Evolutionary conservation across 2,329 filamentous ascomycete species (phyloP).

Genomic region (Fusarium sp.): DNA sequence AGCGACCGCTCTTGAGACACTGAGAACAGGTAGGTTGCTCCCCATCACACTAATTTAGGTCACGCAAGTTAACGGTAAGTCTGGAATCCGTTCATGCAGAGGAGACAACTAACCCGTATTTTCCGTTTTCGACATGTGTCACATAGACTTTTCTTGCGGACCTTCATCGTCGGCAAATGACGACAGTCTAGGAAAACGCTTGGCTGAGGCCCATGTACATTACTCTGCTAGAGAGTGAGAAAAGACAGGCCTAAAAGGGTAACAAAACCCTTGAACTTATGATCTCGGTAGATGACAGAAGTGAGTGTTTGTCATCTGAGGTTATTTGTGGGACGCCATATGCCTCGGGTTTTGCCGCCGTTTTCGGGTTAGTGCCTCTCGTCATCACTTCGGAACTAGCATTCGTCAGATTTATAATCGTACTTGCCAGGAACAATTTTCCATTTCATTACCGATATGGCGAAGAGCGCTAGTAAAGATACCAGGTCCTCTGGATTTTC

Average conservation of each 20-base stretch:
- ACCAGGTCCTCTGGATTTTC: background rate
- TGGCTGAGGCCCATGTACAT: background rate
- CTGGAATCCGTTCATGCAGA: background rate
- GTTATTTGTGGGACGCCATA: background rate
- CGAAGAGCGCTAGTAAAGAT: background rate
- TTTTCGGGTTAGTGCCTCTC: background rate
- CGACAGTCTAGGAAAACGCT: background rate
- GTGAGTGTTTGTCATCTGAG: background rate
- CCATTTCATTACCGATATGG: background rate
- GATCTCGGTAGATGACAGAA: background rate
- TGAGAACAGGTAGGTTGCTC: background rate
- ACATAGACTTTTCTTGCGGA: background rate
- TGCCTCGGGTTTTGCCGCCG: background rate
- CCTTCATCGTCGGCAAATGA: background rate
- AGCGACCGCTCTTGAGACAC: background rate
- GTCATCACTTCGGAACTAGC: background rate
- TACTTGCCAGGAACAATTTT: background rate
- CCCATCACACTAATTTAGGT: background rate
- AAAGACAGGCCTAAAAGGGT: background rate
- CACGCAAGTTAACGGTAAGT: accelerated
- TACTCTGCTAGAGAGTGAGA: background rate
- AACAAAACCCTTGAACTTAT: background rate
- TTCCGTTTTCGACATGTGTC: background rate
- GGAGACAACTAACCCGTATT: background rate
- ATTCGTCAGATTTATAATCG: background rate